These are phyloP conservation scores for Cydonia oblonga DNA, from an alignment of 331 rosid genomes.

Conservation along the genomic window DNA sequence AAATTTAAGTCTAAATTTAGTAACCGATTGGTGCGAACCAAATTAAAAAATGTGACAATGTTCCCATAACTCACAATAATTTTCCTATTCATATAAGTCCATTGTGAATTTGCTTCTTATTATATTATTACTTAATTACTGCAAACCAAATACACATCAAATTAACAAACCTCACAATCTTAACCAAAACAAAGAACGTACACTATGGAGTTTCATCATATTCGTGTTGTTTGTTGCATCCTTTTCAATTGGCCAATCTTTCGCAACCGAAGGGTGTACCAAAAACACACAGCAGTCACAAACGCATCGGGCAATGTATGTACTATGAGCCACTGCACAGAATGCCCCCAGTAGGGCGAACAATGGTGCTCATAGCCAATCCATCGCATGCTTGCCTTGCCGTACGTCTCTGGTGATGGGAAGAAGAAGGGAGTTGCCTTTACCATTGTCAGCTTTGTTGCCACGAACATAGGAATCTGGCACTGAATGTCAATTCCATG, in stretches of 20 bases:
- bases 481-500: constrained; percentile 26
- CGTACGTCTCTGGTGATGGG: constrained; percentile 14
- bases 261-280: constrained; percentile 1
- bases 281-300: background rate
- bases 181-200: background rate
- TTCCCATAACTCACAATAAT: too few species aligned
- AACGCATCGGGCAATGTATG: constrained; percentile 5
- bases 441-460: constrained; percentile 17
- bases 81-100: too few species aligned
- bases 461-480: constrained; percentile 18
- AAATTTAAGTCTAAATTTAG: too few species aligned
- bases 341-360: constrained; percentile 21
- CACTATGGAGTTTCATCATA: background rate
- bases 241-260: constrained; percentile 7
- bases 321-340: constrained; percentile 5
- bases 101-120: too few species aligned
- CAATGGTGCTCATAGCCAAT: constrained; percentile 17
- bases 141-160: too few species aligned
- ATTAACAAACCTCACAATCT: background rate
- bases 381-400: constrained; percentile 17
- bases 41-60: too few species aligned
- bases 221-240: background rate
- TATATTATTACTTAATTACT: too few species aligned
- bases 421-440: constrained; percentile 1
- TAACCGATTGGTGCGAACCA: too few species aligned